Evolutionary conservation across 2,329 filamentous ascomycete genomes (phyloP).

Genomic region (Aspergillus brasiliensis): DNA sequence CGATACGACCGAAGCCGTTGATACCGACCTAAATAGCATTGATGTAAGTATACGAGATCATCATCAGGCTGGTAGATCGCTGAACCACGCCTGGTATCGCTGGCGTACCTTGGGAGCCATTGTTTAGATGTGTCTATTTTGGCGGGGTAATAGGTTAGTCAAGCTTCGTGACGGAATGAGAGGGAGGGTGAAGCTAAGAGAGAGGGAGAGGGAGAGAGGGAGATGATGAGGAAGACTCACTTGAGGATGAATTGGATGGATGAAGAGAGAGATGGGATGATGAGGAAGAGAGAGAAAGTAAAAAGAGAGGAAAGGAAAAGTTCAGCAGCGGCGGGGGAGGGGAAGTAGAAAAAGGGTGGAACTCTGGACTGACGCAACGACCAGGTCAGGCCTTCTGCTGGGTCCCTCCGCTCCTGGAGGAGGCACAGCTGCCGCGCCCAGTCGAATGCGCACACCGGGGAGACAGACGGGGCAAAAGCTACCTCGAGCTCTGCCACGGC

Average conservation of each 20-base stretch:
- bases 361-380: slow-evolving; percentile 38
- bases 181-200: slow-evolving; percentile 6
- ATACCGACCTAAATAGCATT: slow-evolving; percentile 72
- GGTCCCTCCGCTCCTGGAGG: slow-evolving; percentile 8
- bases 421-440: slow-evolving; percentile 6
- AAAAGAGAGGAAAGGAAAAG: slow-evolving; percentile 21
- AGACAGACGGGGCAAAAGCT: slow-evolving; percentile 30
- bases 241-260: slow-evolving; percentile 8
- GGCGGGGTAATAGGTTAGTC: slow-evolving; percentile 34
- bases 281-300: slow-evolving; percentile 16
- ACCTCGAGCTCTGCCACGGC: slow-evolving; percentile 19
- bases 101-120: slow-evolving; percentile 40
- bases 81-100: background rate
- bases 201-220: background rate
- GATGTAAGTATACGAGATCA: slow-evolving; percentile 9
- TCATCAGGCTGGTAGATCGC: background rate
- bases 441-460: slow-evolving; percentile 30
- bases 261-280: slow-evolving; percentile 10
- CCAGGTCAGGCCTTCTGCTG: slow-evolving; percentile 23
- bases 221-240: slow-evolving; percentile 15
- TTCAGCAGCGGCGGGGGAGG: slow-evolving; percentile 29
- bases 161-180: slow-evolving; percentile 12
- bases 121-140: slow-evolving; percentile 29
- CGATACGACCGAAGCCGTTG: slow-evolving; percentile 99
- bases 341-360: slow-evolving; percentile 31